Evolutionary conservation across 1,139 yeast genomes (phyloP), one percentile per base, ranked within the genome.

Genomic region (Taphrina wiesneri): DNA sequence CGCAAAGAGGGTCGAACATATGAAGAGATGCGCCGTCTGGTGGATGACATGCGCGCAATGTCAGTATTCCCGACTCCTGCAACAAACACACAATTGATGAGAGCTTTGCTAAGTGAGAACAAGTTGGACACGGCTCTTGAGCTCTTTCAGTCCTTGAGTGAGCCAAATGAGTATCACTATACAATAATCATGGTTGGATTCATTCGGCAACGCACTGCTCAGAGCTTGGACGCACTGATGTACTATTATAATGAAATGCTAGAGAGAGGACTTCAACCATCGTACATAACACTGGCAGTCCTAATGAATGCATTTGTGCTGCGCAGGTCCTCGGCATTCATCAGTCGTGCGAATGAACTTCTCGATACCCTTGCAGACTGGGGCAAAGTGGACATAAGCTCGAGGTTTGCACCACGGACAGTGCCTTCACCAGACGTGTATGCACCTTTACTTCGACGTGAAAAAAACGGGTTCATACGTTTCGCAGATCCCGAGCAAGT

Each of bases 81-180:
- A 28, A 60, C 64, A 15, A 28, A 47, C 28, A 49, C 64, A 6
- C 57, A 49, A 19, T 19, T 60, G 19, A n/a, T 60, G 64, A 36
- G 56, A 30, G 47, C 51, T 26, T 54, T 45, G 43, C 43, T 60
- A 1, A 41, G 25, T 4, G 57, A 51, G 26, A 34, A 41, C 23
- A 53, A 60, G 17, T 15, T 60, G 25, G 28, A 34, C 6, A 25
- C 28, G 19, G 57, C 57, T 11, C 39, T 60, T 43, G 36, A 51
- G 19, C 11, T 43, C 26, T 60, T 60, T 46, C 51, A 51, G 26
- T 19, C 36, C 15, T 28, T 60, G 43, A 41, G 23, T 9, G 41
- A 51, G 19, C 64, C 64, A 15, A 60, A 60, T 28, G 64, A 51
- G 30, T 60, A 51, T 39, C 64, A 60, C 43, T 60, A 60, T 21